Conservation (phyloP, 495 filamentous ascomycete species). For the Penicillium pulvis region DNA sequence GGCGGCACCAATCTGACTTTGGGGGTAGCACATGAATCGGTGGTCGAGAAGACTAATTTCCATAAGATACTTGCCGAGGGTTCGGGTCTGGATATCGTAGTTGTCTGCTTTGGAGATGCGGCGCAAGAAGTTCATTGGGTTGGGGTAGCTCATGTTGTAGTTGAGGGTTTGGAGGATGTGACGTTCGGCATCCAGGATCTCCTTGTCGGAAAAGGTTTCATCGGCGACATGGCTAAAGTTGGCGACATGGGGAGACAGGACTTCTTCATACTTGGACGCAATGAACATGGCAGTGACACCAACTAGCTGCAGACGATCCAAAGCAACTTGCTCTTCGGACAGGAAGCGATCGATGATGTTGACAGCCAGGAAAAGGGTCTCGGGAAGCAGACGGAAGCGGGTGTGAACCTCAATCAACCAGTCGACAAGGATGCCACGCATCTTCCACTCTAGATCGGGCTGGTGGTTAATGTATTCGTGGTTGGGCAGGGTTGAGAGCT, state of each 20-base stretch:
- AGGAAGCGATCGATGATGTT: constrained; percentile 99
- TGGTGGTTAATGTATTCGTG: constrained; percentile 93
- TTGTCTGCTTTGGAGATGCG: constrained; percentile 98
- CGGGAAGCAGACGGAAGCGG: constrained; percentile 94
- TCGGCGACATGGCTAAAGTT: constrained; percentile 98
- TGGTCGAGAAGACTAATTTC: constrained; percentile 96
- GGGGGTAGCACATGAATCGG: constrained; percentile 81
- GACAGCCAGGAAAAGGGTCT: constrained; percentile 94
- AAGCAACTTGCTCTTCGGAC: constrained; percentile 86
- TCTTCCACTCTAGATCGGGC: constrained; percentile 95
- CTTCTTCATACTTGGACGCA: constrained; percentile 97
- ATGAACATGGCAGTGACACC: constrained; percentile 99
- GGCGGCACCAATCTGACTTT: constrained; percentile 86
- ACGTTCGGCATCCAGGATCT: constrained; percentile 96
- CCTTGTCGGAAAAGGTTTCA: constrained; percentile 92
- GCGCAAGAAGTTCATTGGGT: constrained; percentile 99
- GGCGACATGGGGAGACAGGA: constrained; percentile 91
- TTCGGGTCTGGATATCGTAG: constrained; percentile 96
- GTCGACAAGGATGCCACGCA: constrained; percentile 95
- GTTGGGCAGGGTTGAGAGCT: constrained; percentile 82
- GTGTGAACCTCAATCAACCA: constrained; percentile 99
- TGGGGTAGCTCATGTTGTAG: constrained; percentile 97
- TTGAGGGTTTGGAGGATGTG: constrained; percentile 87
- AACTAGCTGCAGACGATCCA: constrained; percentile 93
- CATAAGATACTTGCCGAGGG: constrained; percentile 96